These are phyloP conservation scores for Erodium texanum DNA, from an alignment of 441 rosid species.

Conservation along the genomic window DNA sequence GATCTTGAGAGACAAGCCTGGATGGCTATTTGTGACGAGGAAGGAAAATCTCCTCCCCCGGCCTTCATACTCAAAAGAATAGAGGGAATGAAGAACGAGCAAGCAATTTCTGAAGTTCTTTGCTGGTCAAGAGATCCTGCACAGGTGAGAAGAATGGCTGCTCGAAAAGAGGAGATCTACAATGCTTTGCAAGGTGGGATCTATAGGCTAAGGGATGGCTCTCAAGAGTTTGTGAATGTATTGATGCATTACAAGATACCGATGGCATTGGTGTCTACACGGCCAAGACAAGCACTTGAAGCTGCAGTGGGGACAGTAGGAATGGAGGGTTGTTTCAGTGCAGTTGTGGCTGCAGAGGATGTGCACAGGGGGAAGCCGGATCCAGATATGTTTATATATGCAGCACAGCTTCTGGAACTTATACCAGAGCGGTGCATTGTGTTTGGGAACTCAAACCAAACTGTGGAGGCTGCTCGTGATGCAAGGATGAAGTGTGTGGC, in stretches of 20 bases:
- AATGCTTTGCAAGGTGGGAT: conserved; percentile 74
- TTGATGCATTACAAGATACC: conserved; percentile 83
- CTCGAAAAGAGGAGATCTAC: conserved; percentile 73
- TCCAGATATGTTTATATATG: conserved; percentile 82
- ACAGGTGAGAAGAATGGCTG: conserved; percentile 62
- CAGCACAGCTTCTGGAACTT: conserved; percentile 80
- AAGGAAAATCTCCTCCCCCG: conserved; percentile 80
- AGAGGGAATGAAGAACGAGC: conserved; percentile 94
- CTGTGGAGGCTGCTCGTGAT: conserved; percentile 94
- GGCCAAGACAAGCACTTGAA: conserved; percentile 66
- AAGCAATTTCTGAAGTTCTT: conserved; percentile 80
- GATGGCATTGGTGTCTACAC: conserved; percentile 90
- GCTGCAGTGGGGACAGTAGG: conserved; percentile 61
- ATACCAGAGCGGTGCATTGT: conserved; percentile 93
- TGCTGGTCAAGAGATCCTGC: conserved; percentile 91
- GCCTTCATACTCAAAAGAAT: conserved; percentile 54
- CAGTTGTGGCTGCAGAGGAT: conserved; percentile 74
- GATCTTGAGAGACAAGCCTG: conserved; percentile 79
- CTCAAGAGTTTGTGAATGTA: conserved; percentile 71
- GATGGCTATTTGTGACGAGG: conserved; percentile 75
- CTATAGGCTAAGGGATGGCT: conserved; percentile 55
- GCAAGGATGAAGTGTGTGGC: conserved; percentile 93
- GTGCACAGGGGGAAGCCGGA: conserved; percentile 89
- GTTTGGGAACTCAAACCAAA: conserved; percentile 83
- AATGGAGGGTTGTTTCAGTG: conserved; percentile 56